Percentiles rank a stretch among this genome's conserved stretches.
Conservation (phyloP, 1,139 yeast genomes). For the Diutina pseudorugosa region DNA sequence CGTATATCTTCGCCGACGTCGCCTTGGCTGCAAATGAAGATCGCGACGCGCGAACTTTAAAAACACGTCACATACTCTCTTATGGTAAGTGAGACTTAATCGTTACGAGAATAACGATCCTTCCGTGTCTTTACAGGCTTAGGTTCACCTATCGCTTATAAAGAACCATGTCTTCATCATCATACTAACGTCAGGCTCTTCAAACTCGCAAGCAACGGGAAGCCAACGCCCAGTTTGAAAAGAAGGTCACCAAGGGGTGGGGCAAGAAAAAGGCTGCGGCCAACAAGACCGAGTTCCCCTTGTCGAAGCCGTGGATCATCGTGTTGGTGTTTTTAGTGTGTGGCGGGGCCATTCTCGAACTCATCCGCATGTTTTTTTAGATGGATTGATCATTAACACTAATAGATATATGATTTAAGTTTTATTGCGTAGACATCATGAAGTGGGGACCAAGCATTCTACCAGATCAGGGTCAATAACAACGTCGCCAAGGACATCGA, state of each 20-base stretch:
- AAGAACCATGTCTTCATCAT: too few relatives aligned
- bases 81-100: background rate
- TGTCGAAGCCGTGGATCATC: conserved; percentile 47
- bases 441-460: background rate
- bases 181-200: conserved; percentile 18
- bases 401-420: background rate
- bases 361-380: conserved; percentile 38
- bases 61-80: background rate
- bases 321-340: conserved; percentile 57
- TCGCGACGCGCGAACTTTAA: background rate
- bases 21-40: background rate
- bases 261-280: conserved; percentile 41
- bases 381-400: background rate
- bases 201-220: conserved; percentile 81
- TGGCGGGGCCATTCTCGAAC: conserved; percentile 76
- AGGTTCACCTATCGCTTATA: too few relatives aligned
- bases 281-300: conserved; percentile 29
- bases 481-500: background rate
- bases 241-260: conserved; percentile 56
- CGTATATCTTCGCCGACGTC: too few relatives aligned
- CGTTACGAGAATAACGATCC: too few relatives aligned
- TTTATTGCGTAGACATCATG: background rate
- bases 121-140: too few relatives aligned
- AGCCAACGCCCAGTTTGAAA: conserved; percentile 75
- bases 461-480: conserved; percentile 3